These are phyloP conservation scores for Chlorella sp. DNA, from an alignment of 139 green algal genomes.

Conservation along the genomic window DNA sequence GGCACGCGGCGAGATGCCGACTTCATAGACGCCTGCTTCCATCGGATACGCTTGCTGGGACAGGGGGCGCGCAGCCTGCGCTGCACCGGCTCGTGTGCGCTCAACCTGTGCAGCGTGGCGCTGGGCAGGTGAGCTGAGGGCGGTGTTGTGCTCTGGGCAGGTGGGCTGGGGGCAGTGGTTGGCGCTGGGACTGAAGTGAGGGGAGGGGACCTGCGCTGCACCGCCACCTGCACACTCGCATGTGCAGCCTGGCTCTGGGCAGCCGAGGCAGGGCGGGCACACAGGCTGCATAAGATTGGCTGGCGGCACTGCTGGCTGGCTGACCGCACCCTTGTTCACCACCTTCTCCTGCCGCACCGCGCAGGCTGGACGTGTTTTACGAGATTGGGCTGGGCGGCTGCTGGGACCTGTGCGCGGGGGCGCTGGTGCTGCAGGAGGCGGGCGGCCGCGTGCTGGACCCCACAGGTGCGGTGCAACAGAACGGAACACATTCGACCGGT, in stretches of 20 bases:
- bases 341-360: neutral
- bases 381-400: conserved; percentile 92
- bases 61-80: conserved; percentile 68
- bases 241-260: too few species aligned
- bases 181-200: too few species aligned
- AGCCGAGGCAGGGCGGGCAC: too few species aligned
- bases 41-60: conserved; percentile 66
- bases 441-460: conserved; percentile 89
- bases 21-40: conserved; percentile 78
- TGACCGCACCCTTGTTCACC: too few species aligned
- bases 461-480: too few species aligned
- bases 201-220: too few species aligned
- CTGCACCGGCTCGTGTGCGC: conserved; percentile 91
- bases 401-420: conserved; percentile 79
- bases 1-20: conserved; percentile 72
- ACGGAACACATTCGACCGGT: too few species aligned
- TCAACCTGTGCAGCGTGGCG: conserved; percentile 86
- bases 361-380: conserved; percentile 93
- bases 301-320: too few species aligned
- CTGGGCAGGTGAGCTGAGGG: conserved; percentile 16
- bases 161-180: too few species aligned
- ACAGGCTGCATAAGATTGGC: too few species aligned
- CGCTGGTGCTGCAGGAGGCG: conserved; percentile 80
- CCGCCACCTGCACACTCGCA: too few species aligned
- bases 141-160: neutral